Percentiles rank a stretch among this genome's conserved stretches.
Evolutionary conservation across 176 grass and related monocot species (phyloP).

Genomic region (Eremochloa ophiuroides): DNA sequence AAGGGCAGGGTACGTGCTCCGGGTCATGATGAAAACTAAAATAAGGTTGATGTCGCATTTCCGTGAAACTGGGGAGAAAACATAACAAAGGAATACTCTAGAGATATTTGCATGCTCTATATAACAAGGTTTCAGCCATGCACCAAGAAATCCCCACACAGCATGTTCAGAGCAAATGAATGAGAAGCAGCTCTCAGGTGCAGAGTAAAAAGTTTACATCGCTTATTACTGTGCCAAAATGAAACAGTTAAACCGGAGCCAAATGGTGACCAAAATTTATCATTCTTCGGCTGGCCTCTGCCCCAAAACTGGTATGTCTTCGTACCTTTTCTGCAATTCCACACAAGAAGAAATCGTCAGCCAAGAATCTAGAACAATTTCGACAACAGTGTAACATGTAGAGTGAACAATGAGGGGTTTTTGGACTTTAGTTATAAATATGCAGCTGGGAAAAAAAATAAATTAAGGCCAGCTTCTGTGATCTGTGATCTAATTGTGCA

Average conservation of each 20-base stretch:
- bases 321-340: conserved; percentile 66
- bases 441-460: neutral
- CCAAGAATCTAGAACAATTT: neutral
- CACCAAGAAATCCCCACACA: neutral
- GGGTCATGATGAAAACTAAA: neutral
- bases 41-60: neutral
- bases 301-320: conserved; percentile 77
- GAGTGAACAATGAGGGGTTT: neutral
- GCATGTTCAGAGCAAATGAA: neutral
- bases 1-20: neutral
- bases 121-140: conserved; percentile 16
- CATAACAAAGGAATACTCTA: neutral
- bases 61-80: neutral
- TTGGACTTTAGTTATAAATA: neutral
- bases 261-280: neutral
- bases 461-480: neutral
- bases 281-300: conserved; percentile 77
- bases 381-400: neutral
- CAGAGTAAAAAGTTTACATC: conserved; percentile 21
- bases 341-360: conserved; percentile 9
- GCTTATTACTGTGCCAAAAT: conserved; percentile 39
- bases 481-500: no score
- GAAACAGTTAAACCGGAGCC: conserved; percentile 4
- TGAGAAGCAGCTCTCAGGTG: conserved; percentile 1
- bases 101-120: neutral